Percentiles rank a stretch among this genome's conserved stretches.
These are phyloP conservation scores for Acanthamoeba culbertsoni DNA, from an alignment of 208 protist species.

Conservation along the genomic window DNA sequence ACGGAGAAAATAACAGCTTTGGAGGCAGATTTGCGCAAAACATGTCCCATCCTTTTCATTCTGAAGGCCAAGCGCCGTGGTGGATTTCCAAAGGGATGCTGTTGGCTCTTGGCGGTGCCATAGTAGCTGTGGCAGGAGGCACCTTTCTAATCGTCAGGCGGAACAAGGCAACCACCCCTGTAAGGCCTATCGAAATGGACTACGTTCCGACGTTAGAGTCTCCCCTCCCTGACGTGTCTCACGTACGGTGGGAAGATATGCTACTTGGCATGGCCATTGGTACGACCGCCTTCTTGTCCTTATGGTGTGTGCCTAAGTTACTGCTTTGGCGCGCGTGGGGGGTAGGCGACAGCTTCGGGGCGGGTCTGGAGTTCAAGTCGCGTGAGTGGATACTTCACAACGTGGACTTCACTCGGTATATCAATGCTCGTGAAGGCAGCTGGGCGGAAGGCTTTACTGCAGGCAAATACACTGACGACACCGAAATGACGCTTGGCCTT, in stretches of 20 bases:
- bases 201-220: too few relatives aligned
- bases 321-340: background rate
- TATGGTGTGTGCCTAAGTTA: background rate
- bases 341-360: slow-evolving; percentile 14
- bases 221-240: background rate
- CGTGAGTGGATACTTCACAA: background rate
- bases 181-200: too few relatives aligned
- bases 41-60: too few relatives aligned
- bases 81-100: too few relatives aligned
- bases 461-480: slow-evolving; percentile 47
- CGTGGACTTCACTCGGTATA: slow-evolving; percentile 24
- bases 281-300: background rate
- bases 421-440: background rate
- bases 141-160: too few relatives aligned
- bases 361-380: slow-evolving; percentile 46
- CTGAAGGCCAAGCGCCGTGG: too few relatives aligned
- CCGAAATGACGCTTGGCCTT: slow-evolving; percentile 23
- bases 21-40: too few relatives aligned
- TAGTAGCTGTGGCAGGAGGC: too few relatives aligned
- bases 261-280: background rate
- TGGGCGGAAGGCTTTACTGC: background rate
- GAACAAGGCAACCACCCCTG: too few relatives aligned
- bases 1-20: too few relatives aligned
- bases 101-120: too few relatives aligned
- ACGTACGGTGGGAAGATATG: background rate